phyloP scores from a whole-genome alignment of 805 yeast species.

The Nakazawaea siamensis region DNA sequence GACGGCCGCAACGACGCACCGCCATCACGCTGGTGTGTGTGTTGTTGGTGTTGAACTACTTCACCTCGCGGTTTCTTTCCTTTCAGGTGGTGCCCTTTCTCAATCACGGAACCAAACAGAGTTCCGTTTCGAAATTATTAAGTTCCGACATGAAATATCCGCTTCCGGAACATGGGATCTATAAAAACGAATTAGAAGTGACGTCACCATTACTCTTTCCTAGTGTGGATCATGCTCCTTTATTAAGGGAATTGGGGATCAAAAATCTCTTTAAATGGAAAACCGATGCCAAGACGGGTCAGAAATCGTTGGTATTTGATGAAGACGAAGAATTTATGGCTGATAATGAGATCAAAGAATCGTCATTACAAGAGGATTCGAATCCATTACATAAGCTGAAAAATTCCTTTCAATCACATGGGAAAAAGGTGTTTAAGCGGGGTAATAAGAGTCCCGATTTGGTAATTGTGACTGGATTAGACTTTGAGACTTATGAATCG shows the following conservation, averaged over 20 bases:
- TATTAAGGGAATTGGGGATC: constrained; percentile 48
- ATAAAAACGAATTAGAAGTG: constrained; percentile 37
- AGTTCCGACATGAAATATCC: constrained; percentile 1
- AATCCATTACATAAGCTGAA: constrained; percentile 40
- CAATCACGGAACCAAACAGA: constrained; percentile 2
- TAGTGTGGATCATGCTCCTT: constrained; percentile 62
- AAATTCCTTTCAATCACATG: constrained; percentile 56
- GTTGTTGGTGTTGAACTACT: constrained; percentile 6
- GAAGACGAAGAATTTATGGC: constrained; percentile 33
- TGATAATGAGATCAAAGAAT: constrained; percentile 36
- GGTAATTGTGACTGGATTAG: constrained; percentile 72
- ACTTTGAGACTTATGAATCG: constrained; percentile 56
- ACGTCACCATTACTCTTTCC: constrained; percentile 56
- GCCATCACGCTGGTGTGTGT: not conserved
- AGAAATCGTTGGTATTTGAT: constrained; percentile 29
- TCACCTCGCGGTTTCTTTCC: constrained; percentile 8
- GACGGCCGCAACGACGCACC: constrained; percentile 2
- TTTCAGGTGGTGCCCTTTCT: constrained; percentile 10
- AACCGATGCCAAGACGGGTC: constrained; percentile 30
- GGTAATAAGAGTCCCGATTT: constrained; percentile 46
- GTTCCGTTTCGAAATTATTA: constrained; percentile 8
- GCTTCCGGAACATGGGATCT: constrained; percentile 30
- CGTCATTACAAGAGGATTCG: constrained; percentile 30
- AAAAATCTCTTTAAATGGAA: constrained; percentile 41
- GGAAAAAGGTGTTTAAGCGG: constrained; percentile 44